A percentile compares a stretch with the other conserved stretches of the same genome.
Evolutionary conservation across 345 rosid species (phyloP).

Genomic region (Rhodomyrtus tomentosa): DNA sequence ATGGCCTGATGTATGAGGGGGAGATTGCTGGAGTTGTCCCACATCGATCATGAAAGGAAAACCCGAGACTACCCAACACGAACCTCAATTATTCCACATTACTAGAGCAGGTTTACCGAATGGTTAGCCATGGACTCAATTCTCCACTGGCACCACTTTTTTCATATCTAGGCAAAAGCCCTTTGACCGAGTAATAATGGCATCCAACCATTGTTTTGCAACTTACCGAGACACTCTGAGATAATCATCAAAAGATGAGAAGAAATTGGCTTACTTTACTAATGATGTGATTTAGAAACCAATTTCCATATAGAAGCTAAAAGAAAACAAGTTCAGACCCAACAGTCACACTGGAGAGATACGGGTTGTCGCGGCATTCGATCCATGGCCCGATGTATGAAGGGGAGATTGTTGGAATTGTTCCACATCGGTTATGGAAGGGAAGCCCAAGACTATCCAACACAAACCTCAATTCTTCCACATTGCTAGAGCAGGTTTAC

Average conservation of each 20-base stretch:
- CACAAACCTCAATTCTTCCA: neutral
- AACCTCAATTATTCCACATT: neutral
- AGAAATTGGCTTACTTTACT: neutral
- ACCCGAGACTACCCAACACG: too few species aligned
- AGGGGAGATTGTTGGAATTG: too few species aligned
- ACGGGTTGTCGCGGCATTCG: too few species aligned
- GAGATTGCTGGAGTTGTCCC: too few species aligned
- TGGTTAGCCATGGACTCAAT: neutral
- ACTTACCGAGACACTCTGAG: neutral
- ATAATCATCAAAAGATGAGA: neutral
- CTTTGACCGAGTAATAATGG: neutral
- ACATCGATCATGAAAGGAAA: too few species aligned
- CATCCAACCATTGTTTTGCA: fast-evolving
- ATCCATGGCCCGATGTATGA: too few species aligned
- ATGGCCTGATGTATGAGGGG: too few species aligned
- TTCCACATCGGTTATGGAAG: too few species aligned
- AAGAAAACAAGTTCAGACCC: too few species aligned
- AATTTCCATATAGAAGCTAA: neutral
- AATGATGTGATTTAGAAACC: neutral
- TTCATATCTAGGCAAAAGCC: too few species aligned
- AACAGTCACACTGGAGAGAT: too few species aligned
- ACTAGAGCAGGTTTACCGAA: neutral
- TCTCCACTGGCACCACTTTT: neutral
- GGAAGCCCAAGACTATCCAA: too few species aligned
- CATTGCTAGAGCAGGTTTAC: neutral